Evolutionary conservation across 2,329 filamentous ascomycete genomes (phyloP), one percentile per base, ranked within the genome.

Genomic region (Lasiodiplodia hormozganensis): DNA sequence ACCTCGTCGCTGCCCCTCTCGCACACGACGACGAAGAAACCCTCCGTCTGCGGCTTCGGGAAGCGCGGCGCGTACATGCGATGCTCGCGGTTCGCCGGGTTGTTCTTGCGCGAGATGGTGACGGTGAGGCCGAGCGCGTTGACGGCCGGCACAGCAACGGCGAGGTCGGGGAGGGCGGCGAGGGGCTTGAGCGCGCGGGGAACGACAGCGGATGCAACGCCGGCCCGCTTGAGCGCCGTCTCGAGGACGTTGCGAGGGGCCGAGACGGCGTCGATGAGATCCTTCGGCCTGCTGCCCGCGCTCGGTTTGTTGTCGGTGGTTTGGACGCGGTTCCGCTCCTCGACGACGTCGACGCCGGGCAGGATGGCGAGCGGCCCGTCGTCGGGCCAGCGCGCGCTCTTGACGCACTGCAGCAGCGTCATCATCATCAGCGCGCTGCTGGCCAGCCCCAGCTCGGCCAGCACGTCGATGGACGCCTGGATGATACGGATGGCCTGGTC

Each of bases 401-500:
- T 99, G 83, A 99, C 91, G 76, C 90, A 94, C 80, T 98, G 94
- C 34, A 99, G 86, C 0, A 99, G 85, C 18, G 85, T 88, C 71
- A 98, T 92, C 89, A 97, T 94, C 81, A 89, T 88, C 54, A 90
- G 84, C 72, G 90, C 93, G 68, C 91, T 94, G 23, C 90, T 91
- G 5, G 94, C 82, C 76, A 92, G 90, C 12, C 93, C 92, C n/a
- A 97, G 81, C 79, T 99, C 96, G 0, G 95, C 92, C 69, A 98
- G 86, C 11, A 97, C 91, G 77, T 99, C 96, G 74, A 99, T 95
- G 6, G 91, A 92, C 1, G 96, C 96, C 79, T 99, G 96, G 40
- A 97, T 90, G 78, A 99, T 96, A 87, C 96, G 96, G 69, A 99
- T 96, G 6, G 93, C 92, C 78, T 99, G 96, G 78, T 99, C 96